Evolutionary conservation across 495 filamentous ascomycete species (phyloP).

Genomic region (Penicillium cinerascens): DNA sequence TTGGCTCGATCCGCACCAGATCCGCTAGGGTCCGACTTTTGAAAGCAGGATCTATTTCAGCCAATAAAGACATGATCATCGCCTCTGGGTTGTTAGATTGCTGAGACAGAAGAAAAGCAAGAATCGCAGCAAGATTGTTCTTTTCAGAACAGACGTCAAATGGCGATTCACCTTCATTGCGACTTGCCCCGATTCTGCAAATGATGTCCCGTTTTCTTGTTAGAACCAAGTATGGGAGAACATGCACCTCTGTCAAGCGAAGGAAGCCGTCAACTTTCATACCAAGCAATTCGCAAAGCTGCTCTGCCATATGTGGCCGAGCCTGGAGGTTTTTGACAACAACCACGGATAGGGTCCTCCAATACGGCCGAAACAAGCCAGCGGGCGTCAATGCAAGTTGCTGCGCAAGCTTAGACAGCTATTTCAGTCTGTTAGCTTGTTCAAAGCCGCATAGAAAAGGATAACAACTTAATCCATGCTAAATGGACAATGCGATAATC

Average conservation of each 20-base stretch:
- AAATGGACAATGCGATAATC: neutral
- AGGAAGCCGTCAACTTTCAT: conserved; percentile 71
- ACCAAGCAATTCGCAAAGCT: conserved; percentile 73
- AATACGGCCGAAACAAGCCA: conserved; percentile 78
- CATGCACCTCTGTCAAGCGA: conserved; percentile 70
- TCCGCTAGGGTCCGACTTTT: conserved; percentile 60
- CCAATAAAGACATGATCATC: conserved; percentile 64
- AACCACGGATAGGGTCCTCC: conserved; percentile 73
- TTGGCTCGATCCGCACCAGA: conserved; percentile 70
- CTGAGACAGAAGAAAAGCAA: conserved; percentile 76
- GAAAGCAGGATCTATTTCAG: conserved; percentile 65
- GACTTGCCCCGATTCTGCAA: conserved; percentile 70
- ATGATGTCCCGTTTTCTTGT: conserved; percentile 74
- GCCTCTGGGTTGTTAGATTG: conserved; percentile 61
- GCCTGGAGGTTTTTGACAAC: conserved; percentile 76
- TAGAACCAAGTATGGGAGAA: conserved; percentile 81
- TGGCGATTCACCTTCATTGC: conserved; percentile 55
- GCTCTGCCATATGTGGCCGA: conserved; percentile 75
- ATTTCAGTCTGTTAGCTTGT: conserved; percentile 6
- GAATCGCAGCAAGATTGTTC: conserved; percentile 71
- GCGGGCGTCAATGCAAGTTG: conserved; percentile 54
- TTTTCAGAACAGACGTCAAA: conserved; percentile 59
- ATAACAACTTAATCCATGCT: neutral
- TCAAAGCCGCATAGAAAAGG: neutral
- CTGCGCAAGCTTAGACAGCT: conserved; percentile 64